A percentile compares a stretch with the other conserved stretches of the same genome.
Evolutionary conservation across 129 eudicot species (phyloP).

Genomic region (Flaveria linearis): DNA sequence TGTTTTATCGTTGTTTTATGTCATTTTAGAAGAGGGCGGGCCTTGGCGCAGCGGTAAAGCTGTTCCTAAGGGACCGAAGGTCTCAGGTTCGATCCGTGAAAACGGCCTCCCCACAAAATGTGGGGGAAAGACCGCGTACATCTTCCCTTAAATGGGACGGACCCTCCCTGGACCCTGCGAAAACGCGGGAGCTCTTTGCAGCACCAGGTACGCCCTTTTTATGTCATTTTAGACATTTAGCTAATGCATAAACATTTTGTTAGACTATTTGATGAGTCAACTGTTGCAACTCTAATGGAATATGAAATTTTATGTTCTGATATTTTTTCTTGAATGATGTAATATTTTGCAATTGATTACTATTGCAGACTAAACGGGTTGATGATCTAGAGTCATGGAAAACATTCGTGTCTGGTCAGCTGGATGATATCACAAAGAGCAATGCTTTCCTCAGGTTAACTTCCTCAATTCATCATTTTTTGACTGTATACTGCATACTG

Average conservation of each 20-base stretch:
- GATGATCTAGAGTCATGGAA: slow-evolving; percentile 81
- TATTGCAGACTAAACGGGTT: slow-evolving; percentile 69
- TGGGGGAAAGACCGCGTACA: no score
- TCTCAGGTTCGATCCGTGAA: no score
- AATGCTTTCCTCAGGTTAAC: slow-evolving; percentile 77
- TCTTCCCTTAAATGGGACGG: no score
- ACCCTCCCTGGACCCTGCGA: no score
- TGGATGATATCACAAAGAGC: slow-evolving; percentile 58
- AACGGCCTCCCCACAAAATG: no score
- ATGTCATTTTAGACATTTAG: slow-evolving; percentile 12
- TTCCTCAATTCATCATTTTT: background rate
- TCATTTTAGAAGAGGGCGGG: slow-evolving; percentile 6
- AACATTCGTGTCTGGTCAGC: slow-evolving; percentile 64
- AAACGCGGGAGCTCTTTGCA: no score
- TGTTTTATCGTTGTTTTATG: background rate
- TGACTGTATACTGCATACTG: background rate
- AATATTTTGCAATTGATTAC: slow-evolving; percentile 1
- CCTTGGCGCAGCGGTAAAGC: no score
- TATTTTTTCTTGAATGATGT: background rate
- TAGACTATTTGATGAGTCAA: slow-evolving; percentile 9
- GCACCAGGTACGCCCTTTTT: no score
- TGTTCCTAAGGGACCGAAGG: no score
- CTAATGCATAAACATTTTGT: background rate
- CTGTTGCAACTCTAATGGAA: slow-evolving; percentile 9
- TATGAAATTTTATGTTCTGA: background rate